Conservation (phyloP, 306 rosid genomes). For the Lathyrus sativus region DNA sequence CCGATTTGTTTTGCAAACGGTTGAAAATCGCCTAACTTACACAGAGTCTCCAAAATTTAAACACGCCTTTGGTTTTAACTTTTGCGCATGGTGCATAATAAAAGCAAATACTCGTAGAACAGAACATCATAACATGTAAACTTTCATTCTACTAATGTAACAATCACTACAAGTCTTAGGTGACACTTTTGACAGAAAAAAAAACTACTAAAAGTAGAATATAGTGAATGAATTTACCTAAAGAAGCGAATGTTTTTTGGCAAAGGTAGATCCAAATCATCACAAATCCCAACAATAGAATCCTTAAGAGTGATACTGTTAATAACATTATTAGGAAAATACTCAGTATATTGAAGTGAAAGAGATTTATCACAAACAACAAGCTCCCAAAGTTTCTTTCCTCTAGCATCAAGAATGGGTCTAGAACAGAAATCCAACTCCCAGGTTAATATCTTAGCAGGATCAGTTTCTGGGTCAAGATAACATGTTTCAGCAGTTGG, state of each 20-base stretch:
- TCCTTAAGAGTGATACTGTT: slow-evolving; percentile 87
- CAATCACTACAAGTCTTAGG: neutral
- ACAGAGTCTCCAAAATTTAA: too few relatives aligned
- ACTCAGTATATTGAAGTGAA: slow-evolving; percentile 81
- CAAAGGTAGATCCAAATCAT: slow-evolving; percentile 65
- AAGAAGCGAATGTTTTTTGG: slow-evolving; percentile 88
- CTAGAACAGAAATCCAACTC: slow-evolving; percentile 94
- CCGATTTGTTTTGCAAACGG: too few relatives aligned
- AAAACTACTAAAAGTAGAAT: neutral
- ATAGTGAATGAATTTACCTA: slow-evolving; percentile 52
- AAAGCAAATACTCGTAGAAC: neutral
- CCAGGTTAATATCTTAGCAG: slow-evolving; percentile 69
- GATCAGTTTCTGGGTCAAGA: slow-evolving; percentile 72
- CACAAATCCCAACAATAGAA: slow-evolving; percentile 60
- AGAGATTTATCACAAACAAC: slow-evolving; percentile 83
- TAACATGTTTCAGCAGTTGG: slow-evolving; percentile 75
- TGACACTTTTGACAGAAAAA: neutral
- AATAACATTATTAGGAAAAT: slow-evolving; percentile 87
- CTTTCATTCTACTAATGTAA: neutral
- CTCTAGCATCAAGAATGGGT: slow-evolving; percentile 82
- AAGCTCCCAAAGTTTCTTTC: slow-evolving; percentile 96
- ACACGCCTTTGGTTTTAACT: neutral
- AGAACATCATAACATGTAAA: neutral
- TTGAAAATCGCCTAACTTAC: too few relatives aligned
- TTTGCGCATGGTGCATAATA: neutral